Base-by-base conservation (phyloP, 1,284 basidiomycete species). In the Malassezia brasiliensis region DNA sequence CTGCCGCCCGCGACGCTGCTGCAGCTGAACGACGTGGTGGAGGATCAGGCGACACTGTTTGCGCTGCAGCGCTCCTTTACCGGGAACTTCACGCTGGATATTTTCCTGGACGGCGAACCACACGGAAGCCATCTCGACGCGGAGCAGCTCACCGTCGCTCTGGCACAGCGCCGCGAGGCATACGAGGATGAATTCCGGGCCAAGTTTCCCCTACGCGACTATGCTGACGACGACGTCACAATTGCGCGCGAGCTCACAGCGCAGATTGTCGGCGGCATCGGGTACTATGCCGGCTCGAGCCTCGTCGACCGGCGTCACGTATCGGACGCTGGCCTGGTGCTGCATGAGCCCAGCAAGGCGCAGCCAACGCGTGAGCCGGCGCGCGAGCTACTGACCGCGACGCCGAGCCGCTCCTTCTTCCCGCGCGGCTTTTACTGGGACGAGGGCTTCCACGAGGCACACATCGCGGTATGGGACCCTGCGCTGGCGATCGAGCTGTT, bases 401-500 rank as follows among this genome's bases (percentile, higher is more conserved):
- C 90, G 0, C 90, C 90, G 1, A 90, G 88, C 72, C 81, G 91
- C 46, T 90, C 87, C 64, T 91, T 94, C 79, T 96, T 96, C 79
- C 90, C 90, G 1, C 81, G 90, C 73, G 90, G 90, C 20, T 96
- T 96, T 75, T 96, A 96, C 76, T 96, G 90, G 88, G 90, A 96
- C 71, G 90, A 96, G 77, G 90, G 90, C 1, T 96, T 96, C 79
- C 91, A 96, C 75, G 77, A 94, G 31, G 77, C 89, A 38, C 85
- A 90, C 65, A 87, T 96, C 42, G 88, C 88, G 19, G 83, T 84
- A 63, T 93, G 86, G 86, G 91, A 96, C 69, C 88, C 86, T 58
- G 88, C 89, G 66, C 82, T 94, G 59, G 87, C 87, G 65, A 79
- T 94, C 25, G 86, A 90, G 69, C 93, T 96, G 55, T 77, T 96